Evolutionary conservation across 1,284 basidiomycete species (phyloP).

Genomic region (Fistulinella cinereoalba): DNA sequence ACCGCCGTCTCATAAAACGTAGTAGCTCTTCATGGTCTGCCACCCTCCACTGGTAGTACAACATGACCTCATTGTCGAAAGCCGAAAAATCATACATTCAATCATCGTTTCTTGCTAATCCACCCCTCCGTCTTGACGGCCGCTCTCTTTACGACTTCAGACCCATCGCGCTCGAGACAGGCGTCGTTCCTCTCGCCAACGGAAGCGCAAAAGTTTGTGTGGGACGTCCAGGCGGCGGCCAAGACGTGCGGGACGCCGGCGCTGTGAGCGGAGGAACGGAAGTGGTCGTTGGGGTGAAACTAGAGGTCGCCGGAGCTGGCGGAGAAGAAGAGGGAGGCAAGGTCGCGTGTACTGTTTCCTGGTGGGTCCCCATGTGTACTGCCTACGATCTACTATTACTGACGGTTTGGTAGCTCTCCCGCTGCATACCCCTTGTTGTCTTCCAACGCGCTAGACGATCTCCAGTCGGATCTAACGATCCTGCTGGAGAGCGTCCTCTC

Average conservation of each 20-base stretch:
- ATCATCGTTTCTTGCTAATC: conserved; percentile 51
- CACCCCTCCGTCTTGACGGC: conserved; percentile 65
- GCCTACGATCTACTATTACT: not conserved
- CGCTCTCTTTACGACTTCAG: conserved; percentile 62
- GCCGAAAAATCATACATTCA: conserved; percentile 74
- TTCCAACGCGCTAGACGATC: conserved; percentile 60
- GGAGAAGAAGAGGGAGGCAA: conserved; percentile 55
- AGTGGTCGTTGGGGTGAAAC: conserved; percentile 52
- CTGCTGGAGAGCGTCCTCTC: conserved; percentile 57
- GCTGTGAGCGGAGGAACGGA: conserved; percentile 29
- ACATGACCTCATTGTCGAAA: conserved; percentile 52
- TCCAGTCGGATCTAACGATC: conserved; percentile 64
- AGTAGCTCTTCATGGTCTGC: no score
- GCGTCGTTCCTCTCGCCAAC: conserved; percentile 71
- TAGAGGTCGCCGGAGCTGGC: conserved; percentile 62
- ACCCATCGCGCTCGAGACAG: conserved; percentile 67
- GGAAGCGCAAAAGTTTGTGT: conserved; percentile 73
- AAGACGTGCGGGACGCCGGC: conserved; percentile 36
- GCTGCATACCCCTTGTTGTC: conserved; percentile 71
- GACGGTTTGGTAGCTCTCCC: conserved; percentile 58
- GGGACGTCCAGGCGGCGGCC: conserved; percentile 57
- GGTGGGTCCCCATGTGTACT: conserved; percentile 48
- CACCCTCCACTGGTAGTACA: no score
- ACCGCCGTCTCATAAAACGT: no score
- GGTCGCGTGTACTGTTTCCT: conserved; percentile 65